Evolutionary conservation across 208 protist species (phyloP).

Genomic region (Leptomonas pyrrhocoris): DNA sequence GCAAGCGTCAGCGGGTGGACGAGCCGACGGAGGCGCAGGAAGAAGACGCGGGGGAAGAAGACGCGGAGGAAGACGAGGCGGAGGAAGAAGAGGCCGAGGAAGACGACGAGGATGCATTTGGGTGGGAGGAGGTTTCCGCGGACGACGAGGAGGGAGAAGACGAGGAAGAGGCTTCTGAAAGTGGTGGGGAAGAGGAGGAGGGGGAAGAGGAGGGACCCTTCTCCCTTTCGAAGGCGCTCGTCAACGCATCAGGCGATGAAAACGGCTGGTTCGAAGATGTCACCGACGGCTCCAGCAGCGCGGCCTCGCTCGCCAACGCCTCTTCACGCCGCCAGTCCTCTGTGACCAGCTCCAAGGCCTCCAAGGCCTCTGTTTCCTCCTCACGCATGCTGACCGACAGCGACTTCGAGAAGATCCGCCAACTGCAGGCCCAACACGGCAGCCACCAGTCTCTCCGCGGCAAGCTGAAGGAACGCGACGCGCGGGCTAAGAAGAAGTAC

Average conservation of each 20-base stretch:
- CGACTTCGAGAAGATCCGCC: conserved; percentile 86
- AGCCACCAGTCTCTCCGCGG: conserved; percentile 76
- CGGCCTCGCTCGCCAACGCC: conserved; percentile 20
- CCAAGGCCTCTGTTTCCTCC: conserved; percentile 47
- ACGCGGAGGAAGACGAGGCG: conserved; percentile 28
- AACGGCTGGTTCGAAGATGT: conserved; percentile 78
- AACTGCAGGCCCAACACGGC: conserved; percentile 70
- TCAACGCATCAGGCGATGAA: neutral
- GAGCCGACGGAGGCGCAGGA: conserved; percentile 8
- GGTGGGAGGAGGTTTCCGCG: neutral
- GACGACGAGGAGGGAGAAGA: conserved; percentile 41
- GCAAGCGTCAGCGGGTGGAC: conserved; percentile 14
- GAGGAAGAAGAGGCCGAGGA: conserved; percentile 28
- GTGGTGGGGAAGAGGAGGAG: conserved; percentile 28
- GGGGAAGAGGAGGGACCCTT: conserved; percentile 16
- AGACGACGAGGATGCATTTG: neutral
- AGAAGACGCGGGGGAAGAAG: conserved; percentile 31
- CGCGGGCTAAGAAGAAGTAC: conserved; percentile 51
- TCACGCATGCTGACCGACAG: conserved; percentile 78
- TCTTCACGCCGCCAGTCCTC: conserved; percentile 30
- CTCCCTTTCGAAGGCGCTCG: conserved; percentile 35
- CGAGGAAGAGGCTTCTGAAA: conserved; percentile 25
- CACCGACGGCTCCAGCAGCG: conserved; percentile 16
- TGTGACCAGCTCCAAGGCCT: conserved; percentile 39
- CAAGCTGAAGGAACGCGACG: conserved; percentile 72